phyloP scores from a whole-genome alignment of 192 early-diverging fungal species.

The Chytriomyces sp. region DNA sequence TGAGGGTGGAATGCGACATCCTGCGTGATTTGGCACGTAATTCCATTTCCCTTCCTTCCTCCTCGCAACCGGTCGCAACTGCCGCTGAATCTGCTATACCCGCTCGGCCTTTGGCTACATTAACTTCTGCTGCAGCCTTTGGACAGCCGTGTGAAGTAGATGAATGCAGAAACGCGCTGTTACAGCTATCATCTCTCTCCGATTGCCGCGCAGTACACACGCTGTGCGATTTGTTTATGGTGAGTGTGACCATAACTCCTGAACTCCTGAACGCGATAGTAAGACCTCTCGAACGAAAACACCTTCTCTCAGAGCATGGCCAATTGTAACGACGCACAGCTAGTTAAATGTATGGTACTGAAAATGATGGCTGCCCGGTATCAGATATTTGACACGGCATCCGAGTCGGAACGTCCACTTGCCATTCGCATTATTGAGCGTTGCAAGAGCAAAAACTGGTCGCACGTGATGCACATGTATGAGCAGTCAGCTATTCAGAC shows the following conservation, averaged over 20 bases:
- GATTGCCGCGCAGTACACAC: not conserved
- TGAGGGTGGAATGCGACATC: too few relatives aligned
- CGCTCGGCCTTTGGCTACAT: too few relatives aligned
- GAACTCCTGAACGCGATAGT: too few relatives aligned
- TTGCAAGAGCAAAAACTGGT: not conserved
- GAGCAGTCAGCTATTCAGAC: not conserved
- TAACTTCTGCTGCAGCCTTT: too few relatives aligned
- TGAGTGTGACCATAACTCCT: not conserved
- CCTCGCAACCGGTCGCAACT: too few relatives aligned
- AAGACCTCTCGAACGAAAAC: too few relatives aligned
- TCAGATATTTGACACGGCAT: not conserved
- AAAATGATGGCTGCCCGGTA: not conserved
- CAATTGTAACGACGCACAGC: not conserved
- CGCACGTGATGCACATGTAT: not conserved
- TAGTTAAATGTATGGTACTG: not conserved
- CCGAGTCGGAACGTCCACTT: not conserved
- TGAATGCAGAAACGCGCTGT: not conserved
- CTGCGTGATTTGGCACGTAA: too few relatives aligned
- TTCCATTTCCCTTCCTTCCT: too few relatives aligned
- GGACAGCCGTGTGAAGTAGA: conserved; percentile 13
- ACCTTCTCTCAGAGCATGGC: not conserved
- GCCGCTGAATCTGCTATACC: too few relatives aligned
- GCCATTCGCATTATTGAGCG: not conserved
- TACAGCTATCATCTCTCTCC: not conserved
- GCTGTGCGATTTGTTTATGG: not conserved